Percentiles rank a stretch among this genome's conserved stretches.
Evolutionary conservation across 2,329 filamentous ascomycete genomes (phyloP).

Genomic region (Neofusicoccum ribis): DNA sequence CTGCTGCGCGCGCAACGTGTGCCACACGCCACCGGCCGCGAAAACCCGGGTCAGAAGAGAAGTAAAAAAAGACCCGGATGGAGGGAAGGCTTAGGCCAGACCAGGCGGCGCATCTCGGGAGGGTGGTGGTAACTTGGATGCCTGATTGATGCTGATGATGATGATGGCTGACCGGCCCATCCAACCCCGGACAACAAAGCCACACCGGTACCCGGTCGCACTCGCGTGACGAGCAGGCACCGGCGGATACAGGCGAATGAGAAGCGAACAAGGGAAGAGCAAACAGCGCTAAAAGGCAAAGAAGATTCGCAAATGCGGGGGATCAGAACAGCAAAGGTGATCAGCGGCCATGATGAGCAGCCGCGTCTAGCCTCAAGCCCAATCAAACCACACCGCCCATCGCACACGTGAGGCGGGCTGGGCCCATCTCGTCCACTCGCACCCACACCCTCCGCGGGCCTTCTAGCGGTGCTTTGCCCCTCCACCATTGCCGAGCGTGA

Average conservation of each 20-base stretch:
- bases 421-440: background rate
- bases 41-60: background rate
- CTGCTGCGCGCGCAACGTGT: background rate
- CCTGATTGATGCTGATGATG: too few relatives aligned
- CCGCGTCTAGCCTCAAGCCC: background rate
- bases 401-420: background rate
- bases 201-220: background rate
- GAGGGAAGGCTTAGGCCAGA: too few relatives aligned
- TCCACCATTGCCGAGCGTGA: conserved; percentile 1
- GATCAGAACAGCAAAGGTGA: background rate
- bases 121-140: too few relatives aligned
- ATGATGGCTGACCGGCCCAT: too few relatives aligned
- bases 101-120: too few relatives aligned
- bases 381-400: background rate
- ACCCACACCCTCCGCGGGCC: too few relatives aligned
- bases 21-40: background rate
- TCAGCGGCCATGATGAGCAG: background rate
- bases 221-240: background rate
- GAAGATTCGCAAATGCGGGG: background rate
- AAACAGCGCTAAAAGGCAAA: background rate
- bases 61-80: background rate
- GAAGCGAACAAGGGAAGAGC: background rate
- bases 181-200: too few relatives aligned
- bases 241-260: background rate
- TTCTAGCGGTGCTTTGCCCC: background rate